A percentile compares a stretch with the other conserved stretches of the same genome.
Evolutionary conservation across 192 early-diverging fungal species (phyloP).

Genomic region (Haplosporangium gracile): DNA sequence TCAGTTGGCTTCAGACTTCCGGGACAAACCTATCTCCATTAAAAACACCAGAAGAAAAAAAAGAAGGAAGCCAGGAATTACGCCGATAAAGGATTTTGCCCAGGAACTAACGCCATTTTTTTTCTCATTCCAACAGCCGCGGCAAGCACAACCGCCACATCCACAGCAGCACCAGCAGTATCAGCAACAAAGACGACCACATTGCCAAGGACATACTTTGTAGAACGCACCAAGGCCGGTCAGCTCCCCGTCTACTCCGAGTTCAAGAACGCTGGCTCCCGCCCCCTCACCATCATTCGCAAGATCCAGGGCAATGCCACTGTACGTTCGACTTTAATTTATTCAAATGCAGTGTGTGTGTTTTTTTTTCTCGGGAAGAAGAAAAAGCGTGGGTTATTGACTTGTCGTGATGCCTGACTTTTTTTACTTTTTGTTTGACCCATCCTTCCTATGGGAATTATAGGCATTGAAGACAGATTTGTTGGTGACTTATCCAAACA

Average conservation of each 20-base stretch:
- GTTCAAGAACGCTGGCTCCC: constrained; percentile 74
- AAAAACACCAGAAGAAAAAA: background rate
- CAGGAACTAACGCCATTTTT: background rate
- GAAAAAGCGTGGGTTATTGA: no score
- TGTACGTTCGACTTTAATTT: constrained; percentile 37
- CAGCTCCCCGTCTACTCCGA: constrained; percentile 81
- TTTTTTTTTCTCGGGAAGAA: background rate
- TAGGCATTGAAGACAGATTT: constrained; percentile 51
- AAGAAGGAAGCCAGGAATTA: background rate
- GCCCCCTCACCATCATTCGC: constrained; percentile 73
- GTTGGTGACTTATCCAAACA: constrained; percentile 33
- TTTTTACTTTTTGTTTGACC: background rate
- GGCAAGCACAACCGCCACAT: background rate
- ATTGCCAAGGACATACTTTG: constrained; percentile 66
- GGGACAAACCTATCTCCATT: no score
- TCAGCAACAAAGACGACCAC: background rate
- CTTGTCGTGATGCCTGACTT: no score
- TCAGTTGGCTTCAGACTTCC: no score
- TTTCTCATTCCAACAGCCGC: background rate
- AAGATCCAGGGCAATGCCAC: constrained; percentile 78
- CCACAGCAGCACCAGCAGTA: constrained; percentile 10
- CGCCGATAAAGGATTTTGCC: background rate
- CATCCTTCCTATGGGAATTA: background rate
- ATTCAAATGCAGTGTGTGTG: no score
- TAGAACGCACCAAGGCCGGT: constrained; percentile 70